Evolutionary conservation across 2,329 filamentous ascomycete genomes (phyloP), one percentile per base, ranked within the genome.

Genomic region (Sphaerulina populicola): DNA sequence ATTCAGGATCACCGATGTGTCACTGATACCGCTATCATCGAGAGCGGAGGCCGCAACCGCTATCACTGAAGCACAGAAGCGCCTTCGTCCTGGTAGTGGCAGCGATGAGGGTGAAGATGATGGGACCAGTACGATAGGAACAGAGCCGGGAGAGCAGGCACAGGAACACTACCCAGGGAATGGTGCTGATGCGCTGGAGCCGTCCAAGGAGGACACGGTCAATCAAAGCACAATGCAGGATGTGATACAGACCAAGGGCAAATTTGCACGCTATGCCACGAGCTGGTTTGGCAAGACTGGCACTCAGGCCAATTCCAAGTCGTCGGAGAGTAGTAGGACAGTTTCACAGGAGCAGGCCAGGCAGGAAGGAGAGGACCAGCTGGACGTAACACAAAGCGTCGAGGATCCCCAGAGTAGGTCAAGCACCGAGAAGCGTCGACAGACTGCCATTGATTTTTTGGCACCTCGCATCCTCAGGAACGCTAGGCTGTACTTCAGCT

Each of bases 231-330:
- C 77, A 57, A 89, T 96, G 0, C 83, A 94, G 68, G 87, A 97
- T 71, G 90, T 97, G 1, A 91, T 96, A 48, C 80, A 82, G 35
- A 83, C 81, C 51, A 85, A 82, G 60, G 89, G 90, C 0, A 83
- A 82, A 56, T 97, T 96, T 67, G 91, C 90, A 4, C 78, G 87
- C 35, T 96, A 97, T 66, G 88, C 91, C 0, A 81, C 89, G 56
- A 82, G 84, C 53, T 98, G 93, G 93, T 93, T 97, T 65, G 93
- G 88, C 39, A 82, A 80, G 57, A 85, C 82, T 55, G 89, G 87
- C 0, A 91, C 89, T 86, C 83, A 82, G 47, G 73, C 82, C 54
- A 84, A 86, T 54, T 82, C 82, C 58, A 80, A 82, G 60, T 77
- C 83, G 23, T 79, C 79, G 44, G 78, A 89, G 62, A 86, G 86